These are phyloP conservation scores for Trichophyton benhamiae DNA, from an alignment of 2,329 filamentous ascomycete species.

Conservation along the genomic window DNA sequence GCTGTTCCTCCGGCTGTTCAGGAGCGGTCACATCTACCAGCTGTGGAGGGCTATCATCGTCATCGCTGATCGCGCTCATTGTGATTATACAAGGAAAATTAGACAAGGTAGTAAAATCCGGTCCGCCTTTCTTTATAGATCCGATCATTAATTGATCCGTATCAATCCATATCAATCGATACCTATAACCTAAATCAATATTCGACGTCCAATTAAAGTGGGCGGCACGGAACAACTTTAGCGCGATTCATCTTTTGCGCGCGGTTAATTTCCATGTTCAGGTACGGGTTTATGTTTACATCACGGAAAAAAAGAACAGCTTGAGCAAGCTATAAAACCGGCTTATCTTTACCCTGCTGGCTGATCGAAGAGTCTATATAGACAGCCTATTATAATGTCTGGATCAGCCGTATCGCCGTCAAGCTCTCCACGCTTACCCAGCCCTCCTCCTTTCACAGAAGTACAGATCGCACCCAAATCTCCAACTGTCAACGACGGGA, in stretches of 20 bases:
- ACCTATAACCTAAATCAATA: no score
- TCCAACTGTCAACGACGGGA: constrained; percentile 50
- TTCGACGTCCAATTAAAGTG: background rate
- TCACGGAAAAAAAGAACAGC: background rate
- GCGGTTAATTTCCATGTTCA: background rate
- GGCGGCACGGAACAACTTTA: constrained; percentile 3
- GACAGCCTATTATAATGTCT: constrained; percentile 25
- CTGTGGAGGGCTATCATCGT: constrained; percentile 35
- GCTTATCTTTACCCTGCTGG: background rate
- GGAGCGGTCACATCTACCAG: constrained; percentile 29
- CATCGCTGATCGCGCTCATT: constrained; percentile 10
- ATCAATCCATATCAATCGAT: no score
- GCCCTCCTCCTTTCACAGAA: constrained; percentile 86
- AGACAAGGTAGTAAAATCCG: background rate
- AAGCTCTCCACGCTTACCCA: constrained; percentile 83
- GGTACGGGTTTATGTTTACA: constrained; percentile 1
- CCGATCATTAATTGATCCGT: no score
- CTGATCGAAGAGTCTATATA: background rate
- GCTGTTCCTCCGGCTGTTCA: constrained; percentile 15
- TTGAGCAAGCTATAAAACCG: background rate
- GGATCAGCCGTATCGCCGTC: constrained; percentile 41
- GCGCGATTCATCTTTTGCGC: background rate
- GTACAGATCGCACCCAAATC: constrained; percentile 79
- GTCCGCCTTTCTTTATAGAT: background rate
- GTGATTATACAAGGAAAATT: background rate